Evolutionary conservation across 495 filamentous ascomycete genomes (phyloP).

Genomic region (Saxophila tyrrhenica): DNA sequence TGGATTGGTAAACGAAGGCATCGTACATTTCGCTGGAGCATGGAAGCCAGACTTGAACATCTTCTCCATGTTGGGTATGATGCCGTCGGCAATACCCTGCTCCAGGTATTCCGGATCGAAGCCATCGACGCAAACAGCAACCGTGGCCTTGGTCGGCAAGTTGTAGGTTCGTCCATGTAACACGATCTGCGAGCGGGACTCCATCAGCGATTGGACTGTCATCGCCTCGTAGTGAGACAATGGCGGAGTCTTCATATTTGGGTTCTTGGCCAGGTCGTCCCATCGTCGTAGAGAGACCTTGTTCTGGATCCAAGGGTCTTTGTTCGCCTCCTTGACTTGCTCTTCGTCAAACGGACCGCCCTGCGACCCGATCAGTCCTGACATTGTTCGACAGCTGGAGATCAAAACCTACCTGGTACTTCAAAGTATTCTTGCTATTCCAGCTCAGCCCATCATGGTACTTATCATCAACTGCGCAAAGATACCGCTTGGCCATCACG

Average conservation of each 20-base stretch:
- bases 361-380: not conserved
- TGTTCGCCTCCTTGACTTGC: not conserved
- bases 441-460: constrained; percentile 1
- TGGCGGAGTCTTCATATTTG: not conserved
- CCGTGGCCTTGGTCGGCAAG: constrained; percentile 16
- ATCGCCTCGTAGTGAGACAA: constrained; percentile 1
- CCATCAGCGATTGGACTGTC: not conserved
- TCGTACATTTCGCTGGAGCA: constrained; percentile 25
- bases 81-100: constrained; percentile 21
- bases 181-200: not conserved
- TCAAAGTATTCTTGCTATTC: constrained; percentile 2
- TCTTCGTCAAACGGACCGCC: constrained; percentile 1
- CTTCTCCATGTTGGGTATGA: constrained; percentile 24
- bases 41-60: constrained; percentile 28
- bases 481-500: constrained; percentile 9
- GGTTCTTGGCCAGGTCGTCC: constrained; percentile 7
- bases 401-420: not conserved
- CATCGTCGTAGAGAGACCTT: constrained; percentile 4
- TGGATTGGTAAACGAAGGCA: constrained; percentile 32
- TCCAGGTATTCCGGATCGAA: constrained; percentile 31
- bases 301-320: constrained; percentile 1
- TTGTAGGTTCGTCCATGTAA: constrained; percentile 7
- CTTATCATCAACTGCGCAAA: not conserved
- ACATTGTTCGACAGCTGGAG: not conserved
- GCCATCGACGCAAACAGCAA: constrained; percentile 32